Percentiles rank a stretch among this genome's conserved stretches.
phyloP scores from a whole-genome alignment of 306 rosid species.

The Hippophae rhamnoides region DNA sequence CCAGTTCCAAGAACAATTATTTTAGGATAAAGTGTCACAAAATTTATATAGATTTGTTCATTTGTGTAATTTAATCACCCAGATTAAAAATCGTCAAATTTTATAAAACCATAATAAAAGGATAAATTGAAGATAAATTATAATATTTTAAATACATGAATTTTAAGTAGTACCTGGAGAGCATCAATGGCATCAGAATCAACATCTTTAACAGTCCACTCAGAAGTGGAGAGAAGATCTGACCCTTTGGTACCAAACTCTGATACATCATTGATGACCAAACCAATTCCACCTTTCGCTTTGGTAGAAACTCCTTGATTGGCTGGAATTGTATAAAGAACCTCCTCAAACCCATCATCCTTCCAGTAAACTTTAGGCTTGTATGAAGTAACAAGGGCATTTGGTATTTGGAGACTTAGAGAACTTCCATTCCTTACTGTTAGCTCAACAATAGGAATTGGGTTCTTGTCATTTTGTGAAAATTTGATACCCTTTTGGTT shows the following conservation, averaged over 20 bases:
- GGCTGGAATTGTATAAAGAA: slow-evolving; percentile 58
- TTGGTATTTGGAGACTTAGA: slow-evolving; percentile 66
- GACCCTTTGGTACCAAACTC: slow-evolving; percentile 41
- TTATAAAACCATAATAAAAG: too few relatives aligned
- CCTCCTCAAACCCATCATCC: slow-evolving; percentile 77
- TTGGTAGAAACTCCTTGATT: slow-evolving; percentile 28
- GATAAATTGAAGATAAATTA: not conserved
- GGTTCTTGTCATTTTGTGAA: slow-evolving; percentile 35
- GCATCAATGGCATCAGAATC: slow-evolving; percentile 90
- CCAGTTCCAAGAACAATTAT: too few relatives aligned
- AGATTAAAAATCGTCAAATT: too few relatives aligned
- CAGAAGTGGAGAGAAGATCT: slow-evolving; percentile 36
- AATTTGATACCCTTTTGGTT: slow-evolving; percentile 77
- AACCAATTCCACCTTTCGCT: slow-evolving; percentile 70
- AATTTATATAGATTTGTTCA: too few relatives aligned
- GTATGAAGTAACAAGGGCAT: slow-evolving; percentile 83
- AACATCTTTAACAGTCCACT: slow-evolving; percentile 74
- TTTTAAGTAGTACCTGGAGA: slow-evolving; percentile 46
- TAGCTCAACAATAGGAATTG: slow-evolving; percentile 51
- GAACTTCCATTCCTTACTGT: slow-evolving; percentile 87
- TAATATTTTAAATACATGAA: not conserved
- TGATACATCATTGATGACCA: slow-evolving; percentile 52
- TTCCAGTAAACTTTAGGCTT: slow-evolving; percentile 85
- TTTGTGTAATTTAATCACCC: too few relatives aligned
- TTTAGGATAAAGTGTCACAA: too few relatives aligned